Evolutionary conservation across 805 yeast genomes (phyloP), one percentile per base, ranked within the genome.

Genomic region (Saccharomycopsis malanga): DNA sequence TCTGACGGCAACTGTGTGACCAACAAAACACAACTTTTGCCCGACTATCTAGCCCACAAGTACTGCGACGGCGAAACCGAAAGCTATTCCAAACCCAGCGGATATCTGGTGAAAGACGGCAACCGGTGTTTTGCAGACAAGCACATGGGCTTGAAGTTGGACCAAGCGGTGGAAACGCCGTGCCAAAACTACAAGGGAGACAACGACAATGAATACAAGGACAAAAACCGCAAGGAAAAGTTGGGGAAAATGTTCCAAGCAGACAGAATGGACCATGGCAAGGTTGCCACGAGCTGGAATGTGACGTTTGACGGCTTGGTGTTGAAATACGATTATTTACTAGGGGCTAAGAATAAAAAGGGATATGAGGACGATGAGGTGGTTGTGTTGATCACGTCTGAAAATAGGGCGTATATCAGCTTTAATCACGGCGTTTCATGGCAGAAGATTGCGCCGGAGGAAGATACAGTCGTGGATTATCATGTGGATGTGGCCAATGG

Each of bases 1-100:
- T 44, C 54, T 0, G 56, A 63, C 17, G 74, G 73, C 2, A 59
- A 62, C 1, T 86, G 95, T 67, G 71, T 70, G 5, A 49, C 48
- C 24, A 65, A 30, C 4, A 54, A 56, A 39, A 51, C 53, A 35
- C 56, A 42, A 56, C 48, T 18, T 54, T 55, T 14, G 4, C 23
- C 40, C 17, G 45, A 41, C 6, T 40, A 23, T 25, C 24, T 45
- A 14, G 34, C 34, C 3, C 18, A 25, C 14, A 45, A 42, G 24
- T 15, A 29, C 12, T 51, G 54, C 39, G 47, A 51, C 21, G 52
- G 52, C 15, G 34, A 42, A n/a, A 39, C 50, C 3, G 37, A 37
- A 37, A 27, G 32, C 5, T 51, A 36, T 36, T 48, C 17, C 14
- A 37, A 42, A n/a, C 54, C 48, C 9, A 44, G 47, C 18, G 49